phyloP scores from a whole-genome alignment of 352 stramenopile species.

The Halophytophthora batemanensis region DNA sequence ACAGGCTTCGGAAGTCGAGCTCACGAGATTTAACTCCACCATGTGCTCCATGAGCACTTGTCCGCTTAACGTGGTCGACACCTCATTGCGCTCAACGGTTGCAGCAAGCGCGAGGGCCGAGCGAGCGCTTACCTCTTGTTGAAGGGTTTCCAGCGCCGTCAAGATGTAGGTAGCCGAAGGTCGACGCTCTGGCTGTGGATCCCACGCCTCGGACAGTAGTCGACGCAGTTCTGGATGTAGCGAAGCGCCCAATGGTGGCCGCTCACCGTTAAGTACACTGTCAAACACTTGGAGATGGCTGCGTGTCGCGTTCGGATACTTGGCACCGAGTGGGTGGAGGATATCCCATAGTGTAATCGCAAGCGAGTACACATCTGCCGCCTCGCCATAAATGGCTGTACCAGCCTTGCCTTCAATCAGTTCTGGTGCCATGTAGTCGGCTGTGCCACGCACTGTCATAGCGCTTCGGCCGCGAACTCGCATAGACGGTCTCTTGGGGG shows the following conservation, averaged over 20 bases:
- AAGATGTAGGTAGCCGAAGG: conserved; percentile 53
- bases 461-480: conserved; percentile 27
- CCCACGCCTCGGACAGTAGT: conserved; percentile 54
- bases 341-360: conserved; percentile 84
- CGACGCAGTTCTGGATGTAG: conserved; percentile 37
- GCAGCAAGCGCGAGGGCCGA: conserved; percentile 32
- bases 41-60: conserved; percentile 61
- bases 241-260: conserved; percentile 36
- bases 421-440: conserved; percentile 83
- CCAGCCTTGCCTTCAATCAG: conserved; percentile 71
- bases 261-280: conserved; percentile 51
- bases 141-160: conserved; percentile 41
- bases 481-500: conserved; percentile 24
- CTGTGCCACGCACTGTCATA: conserved; percentile 77
- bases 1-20: conserved; percentile 42
- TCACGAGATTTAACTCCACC: conserved; percentile 52
- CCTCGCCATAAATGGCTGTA: conserved; percentile 64
- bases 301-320: conserved; percentile 54
- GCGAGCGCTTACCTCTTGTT: conserved; percentile 42
- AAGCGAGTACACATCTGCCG: conserved; percentile 67
- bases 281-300: conserved; percentile 76
- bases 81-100: conserved; percentile 23
- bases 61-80: conserved; percentile 33
- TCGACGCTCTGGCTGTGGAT: conserved; percentile 41
- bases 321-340: conserved; percentile 50